Base-by-base conservation (phyloP, 2,329 filamentous ascomycete genomes). In the Chaetomium olivaceum region DNA sequence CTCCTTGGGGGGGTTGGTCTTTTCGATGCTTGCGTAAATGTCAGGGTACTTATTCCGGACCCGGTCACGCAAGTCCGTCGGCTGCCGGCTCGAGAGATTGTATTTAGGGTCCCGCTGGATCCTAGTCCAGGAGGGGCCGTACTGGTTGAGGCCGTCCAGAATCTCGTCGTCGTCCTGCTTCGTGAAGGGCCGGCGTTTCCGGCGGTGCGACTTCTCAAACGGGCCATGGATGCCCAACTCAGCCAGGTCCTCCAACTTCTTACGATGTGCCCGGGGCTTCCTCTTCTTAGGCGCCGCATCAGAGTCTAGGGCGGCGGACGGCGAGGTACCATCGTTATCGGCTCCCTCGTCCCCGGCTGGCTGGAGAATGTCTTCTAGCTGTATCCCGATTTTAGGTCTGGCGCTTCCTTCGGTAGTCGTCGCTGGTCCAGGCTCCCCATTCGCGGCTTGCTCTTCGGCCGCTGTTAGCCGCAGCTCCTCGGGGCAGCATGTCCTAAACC, bases 401-500 rank as follows among this genome's bases (percentile, higher is more conserved):
- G 74, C 73, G 57, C 73, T 77, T 25, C 74, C 65, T 57, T 76
- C 74, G 8, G 61, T 48, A 43, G 70, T 52, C 23, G 63, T 55
- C 16, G 72, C 48, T 25, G 72, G 51, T 57, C 59, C 60, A 4
- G 62, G 39, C 25, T 68, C 39, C 21, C 36, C 69, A 23, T 69
- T 58, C 5, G 46, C 52, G 3, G 63, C 25, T 21, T 73, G 74
- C 60, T 75, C 76, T 67, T 75, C 79, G 12, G 65, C 69, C 19
- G 73, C 63, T 27, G 78, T 80, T 27, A 77, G 77, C 57, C 84
- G 82, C 46, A 89, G 79, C 73, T 89, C 87, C 39, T 82, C 81
- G 0, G 87, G 87, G 67, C 87, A 89, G 72, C 87, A 89, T 3
- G 87, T 89, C 58, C 87, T 81, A 72, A 89, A 89, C 14, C 87